phyloP scores from a whole-genome alignment of 2,329 filamentous ascomycete genomes.

The Corinectria fuckeliana region DNA sequence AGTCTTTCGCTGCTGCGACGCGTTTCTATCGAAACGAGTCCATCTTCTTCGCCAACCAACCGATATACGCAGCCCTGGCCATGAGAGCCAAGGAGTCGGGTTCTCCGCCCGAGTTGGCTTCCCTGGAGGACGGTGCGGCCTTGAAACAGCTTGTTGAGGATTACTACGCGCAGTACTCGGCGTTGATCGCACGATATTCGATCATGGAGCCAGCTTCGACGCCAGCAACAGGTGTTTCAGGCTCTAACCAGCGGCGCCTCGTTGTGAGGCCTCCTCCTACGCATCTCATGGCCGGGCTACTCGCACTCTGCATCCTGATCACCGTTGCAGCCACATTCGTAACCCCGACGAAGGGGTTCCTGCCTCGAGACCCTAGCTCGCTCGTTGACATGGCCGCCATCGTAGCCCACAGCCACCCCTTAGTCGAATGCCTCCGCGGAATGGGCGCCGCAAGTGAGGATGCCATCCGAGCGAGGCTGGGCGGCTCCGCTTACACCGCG shows the following conservation, averaged over 20 bases:
- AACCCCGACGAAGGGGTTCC: conserved; percentile 42
- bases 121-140: conserved; percentile 32
- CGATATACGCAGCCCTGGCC: conserved; percentile 43
- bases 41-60: conserved; percentile 41
- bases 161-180: conserved; percentile 45
- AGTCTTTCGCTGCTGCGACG: conserved; percentile 4
- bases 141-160: conserved; percentile 37
- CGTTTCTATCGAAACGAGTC: conserved; percentile 31
- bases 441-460: conserved; percentile 42
- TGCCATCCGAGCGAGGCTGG: conserved; percentile 38
- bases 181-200: conserved; percentile 41
- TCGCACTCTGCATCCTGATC: conserved; percentile 38
- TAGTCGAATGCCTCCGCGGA: conserved; percentile 45
- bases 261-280: conserved; percentile 39
- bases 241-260: conserved; percentile 40
- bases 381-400: conserved; percentile 46
- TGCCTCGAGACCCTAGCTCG: conserved; percentile 45
- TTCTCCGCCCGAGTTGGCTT: conserved; percentile 27
- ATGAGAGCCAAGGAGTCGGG: conserved; percentile 33
- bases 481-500: conserved; percentile 39
- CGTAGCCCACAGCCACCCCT: conserved; percentile 44
- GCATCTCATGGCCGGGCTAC: conserved; percentile 41
- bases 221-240: conserved; percentile 32
- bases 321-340: conserved; percentile 24
- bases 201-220: conserved; percentile 36